Evolutionary conservation across 306 rosid species (phyloP).

Genomic region (Fragaria vesca): DNA sequence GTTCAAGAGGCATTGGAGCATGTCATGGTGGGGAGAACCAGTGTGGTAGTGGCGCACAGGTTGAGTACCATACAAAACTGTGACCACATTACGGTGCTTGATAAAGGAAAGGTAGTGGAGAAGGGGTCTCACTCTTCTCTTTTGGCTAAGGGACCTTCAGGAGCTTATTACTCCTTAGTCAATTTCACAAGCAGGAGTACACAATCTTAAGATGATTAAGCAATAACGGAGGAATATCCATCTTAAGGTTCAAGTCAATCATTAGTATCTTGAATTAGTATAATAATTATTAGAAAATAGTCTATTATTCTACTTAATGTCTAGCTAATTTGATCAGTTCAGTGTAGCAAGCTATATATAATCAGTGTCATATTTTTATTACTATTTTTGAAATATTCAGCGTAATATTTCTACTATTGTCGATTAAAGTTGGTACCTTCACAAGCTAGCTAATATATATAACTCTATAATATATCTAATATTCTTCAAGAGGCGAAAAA

Average conservation of each 20-base stretch:
- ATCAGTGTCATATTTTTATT: not conserved
- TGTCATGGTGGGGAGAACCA: conserved; percentile 47
- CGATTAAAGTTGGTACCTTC: no score
- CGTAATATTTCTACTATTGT: no score
- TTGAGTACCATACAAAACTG: conserved; percentile 51
- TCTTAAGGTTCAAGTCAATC: not conserved
- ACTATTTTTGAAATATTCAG: not conserved
- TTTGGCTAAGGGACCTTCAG: conserved; percentile 40
- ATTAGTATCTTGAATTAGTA: not conserved
- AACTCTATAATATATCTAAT: no score
- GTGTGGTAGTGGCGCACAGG: conserved; percentile 54
- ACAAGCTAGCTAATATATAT: not conserved
- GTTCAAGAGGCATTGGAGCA: conserved; percentile 45
- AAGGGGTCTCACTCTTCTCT: conserved; percentile 41
- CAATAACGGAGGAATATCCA: not conserved
- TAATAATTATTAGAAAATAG: no score
- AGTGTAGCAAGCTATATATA: no score
- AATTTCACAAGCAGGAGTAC: conserved; percentile 18
- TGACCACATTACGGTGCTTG: conserved; percentile 38
- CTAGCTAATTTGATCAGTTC: no score
- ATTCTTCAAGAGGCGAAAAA: not conserved
- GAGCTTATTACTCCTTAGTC: conserved; percentile 47
- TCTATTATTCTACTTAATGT: not conserved
- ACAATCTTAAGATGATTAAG: not conserved
- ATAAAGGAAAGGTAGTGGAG: conserved; percentile 49